Base-by-base conservation (phyloP, 495 filamentous ascomycete species). In the Podospora appendiculata region DNA sequence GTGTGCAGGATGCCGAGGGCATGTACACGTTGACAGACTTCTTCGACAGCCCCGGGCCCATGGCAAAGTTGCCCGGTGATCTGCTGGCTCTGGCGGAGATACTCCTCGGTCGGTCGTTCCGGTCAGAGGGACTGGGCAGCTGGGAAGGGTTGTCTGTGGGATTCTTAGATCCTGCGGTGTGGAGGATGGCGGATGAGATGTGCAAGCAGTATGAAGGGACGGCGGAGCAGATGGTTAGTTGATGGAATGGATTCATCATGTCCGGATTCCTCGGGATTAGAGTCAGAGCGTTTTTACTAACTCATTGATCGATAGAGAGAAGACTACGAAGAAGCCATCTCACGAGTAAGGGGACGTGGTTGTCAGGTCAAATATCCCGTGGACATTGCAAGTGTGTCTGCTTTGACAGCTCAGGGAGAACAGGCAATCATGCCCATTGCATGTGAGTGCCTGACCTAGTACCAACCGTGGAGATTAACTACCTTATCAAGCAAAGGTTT, bases 1-100 rank as follows among this genome's bases (percentile, higher is more conserved):
- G 49, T 2, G 25, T 48, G 2, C 36, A 61, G 35, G 44, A 61
- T 19, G 48, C 42, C 12, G 41, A 33, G 3, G 55, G 58, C 2
- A 25, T 56, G 17, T 58, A 47, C 32, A 49, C 57, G 3, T 34
- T 69, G 6, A 55, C 64, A 5, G 44, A 47, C 12, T 52, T 49
- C 18, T 62, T 59, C 13, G 70, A 72, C 44, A 59, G 58, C n/a
- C 53, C 58, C 0, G 69, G 70, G 0, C 55, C 56, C 4, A 68
- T 72, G 68, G 59, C 70, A 8, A 70, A 70, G 52, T 55, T 45
- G 6, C 41, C 55, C 0, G 41, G 43, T 4, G 67, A 72, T 55
- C 18, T 72, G 2, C 46, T 56, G 1, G 14, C 41, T 4, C 7
- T 70, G 18, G 43, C 49, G 7, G 60, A 66, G 16, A 50, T 60